Base-by-base conservation (phyloP, 805 yeast genomes). In the Vanderwaltozyma tropicalis region DNA sequence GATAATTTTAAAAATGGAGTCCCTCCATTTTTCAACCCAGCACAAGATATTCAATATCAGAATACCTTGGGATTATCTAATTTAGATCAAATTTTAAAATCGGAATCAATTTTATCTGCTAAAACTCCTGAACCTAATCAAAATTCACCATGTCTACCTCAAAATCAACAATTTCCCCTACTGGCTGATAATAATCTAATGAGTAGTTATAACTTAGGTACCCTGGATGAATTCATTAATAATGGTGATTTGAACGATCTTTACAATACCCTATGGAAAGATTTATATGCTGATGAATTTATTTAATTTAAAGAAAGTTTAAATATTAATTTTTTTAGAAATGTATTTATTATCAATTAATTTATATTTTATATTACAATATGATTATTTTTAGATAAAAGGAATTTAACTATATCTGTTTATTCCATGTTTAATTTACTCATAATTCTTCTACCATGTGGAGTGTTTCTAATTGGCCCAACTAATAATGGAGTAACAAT, bases 401-500 rank as follows among this genome's bases (percentile, higher is more conserved):
- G 9, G 6, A 10, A 7, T 21, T 21, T 10, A 6, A 21, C 27
- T 12, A 29, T 3, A 13, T 30, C 9, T 5, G 10, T 10, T 32
- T 28, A 47, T 20, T 51, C 56, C 31, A 48, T 32, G 40, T 61
- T 63, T 32, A 75, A 52, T 55, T 85, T 86, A 21, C 84, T 76
- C 64, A 83, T 72, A 42, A 89, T 87, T 53, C 96, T 75, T 57
- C 95, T 73, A n/a, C 96, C 97, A 59, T 89, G 95, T 3, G 96
- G 96, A 14, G 96, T 88, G 50, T 80, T 82, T 57, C 82, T 74
- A 41, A 89, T 81, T 10, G 59, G 57, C 33, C 79, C 80, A 17
- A 81, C 77, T 49, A 89, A 67, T 41, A 82, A 72, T 11, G 96
- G 95, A 45, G 74, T 76, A 48, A 87, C 70, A 18, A 73, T 61